These are phyloP conservation scores for Talaromyces sp. DNA, from an alignment of 2,329 filamentous ascomycete species.

Conservation along the genomic window DNA sequence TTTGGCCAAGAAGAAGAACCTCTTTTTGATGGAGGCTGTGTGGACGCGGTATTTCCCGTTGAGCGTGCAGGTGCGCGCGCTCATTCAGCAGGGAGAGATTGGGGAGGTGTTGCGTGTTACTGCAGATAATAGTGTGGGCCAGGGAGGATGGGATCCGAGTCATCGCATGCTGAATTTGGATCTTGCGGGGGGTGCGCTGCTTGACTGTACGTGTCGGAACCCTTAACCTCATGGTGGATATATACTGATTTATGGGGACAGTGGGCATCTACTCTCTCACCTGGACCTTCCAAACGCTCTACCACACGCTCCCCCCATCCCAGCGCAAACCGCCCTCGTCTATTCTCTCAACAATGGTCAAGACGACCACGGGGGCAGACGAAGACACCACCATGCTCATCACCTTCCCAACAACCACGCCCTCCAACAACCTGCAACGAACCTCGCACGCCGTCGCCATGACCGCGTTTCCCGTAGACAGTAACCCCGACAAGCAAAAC, in stretches of 20 bases:
- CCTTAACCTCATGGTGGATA: no score
- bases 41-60: conserved; percentile 89
- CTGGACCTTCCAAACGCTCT: conserved; percentile 86
- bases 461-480: conserved; percentile 58
- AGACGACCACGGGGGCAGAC: conserved; percentile 71
- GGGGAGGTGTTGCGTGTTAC: conserved; percentile 54
- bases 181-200: conserved; percentile 73
- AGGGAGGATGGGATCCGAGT: conserved; percentile 55
- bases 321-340: conserved; percentile 60
- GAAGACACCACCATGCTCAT: conserved; percentile 74
- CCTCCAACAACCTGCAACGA: conserved; percentile 37
- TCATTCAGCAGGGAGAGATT: conserved; percentile 56
- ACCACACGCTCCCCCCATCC: conserved; percentile 64
- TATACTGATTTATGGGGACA: conserved; percentile 15
- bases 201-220: conserved; percentile 57
- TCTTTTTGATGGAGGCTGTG: conserved; percentile 81
- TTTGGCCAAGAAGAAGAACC: conserved; percentile 64
- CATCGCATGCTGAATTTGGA: conserved; percentile 80
- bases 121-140: conserved; percentile 60
- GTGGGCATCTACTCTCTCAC: conserved; percentile 84
- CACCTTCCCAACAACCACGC: conserved; percentile 60
- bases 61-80: conserved; percentile 60
- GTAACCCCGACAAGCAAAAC: conserved; percentile 57
- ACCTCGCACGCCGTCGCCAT: conserved; percentile 65
- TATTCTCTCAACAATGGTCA: conserved; percentile 64